These are phyloP conservation scores for Heimioporus sp. DNA, from an alignment of 768 basidiomycete genomes.

Conservation along the genomic window DNA sequence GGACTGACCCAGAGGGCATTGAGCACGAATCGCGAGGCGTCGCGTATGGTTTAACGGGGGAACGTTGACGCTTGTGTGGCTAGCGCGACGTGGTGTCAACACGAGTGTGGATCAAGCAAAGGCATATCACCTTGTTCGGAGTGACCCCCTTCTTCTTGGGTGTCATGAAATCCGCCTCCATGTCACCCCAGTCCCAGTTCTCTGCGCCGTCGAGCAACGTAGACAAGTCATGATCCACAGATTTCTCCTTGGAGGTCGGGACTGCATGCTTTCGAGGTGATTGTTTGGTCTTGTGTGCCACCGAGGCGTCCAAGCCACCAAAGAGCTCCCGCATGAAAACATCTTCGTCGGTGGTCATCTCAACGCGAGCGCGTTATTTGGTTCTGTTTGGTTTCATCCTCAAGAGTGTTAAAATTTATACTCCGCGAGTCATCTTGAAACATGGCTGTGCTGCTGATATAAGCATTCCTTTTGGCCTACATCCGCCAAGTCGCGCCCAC, in stretches of 20 bases:
- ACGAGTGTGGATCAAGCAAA: background rate
- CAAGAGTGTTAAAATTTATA: background rate
- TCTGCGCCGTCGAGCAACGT: constrained; percentile 63
- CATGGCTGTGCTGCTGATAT: background rate
- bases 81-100: constrained; percentile 12
- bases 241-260: background rate
- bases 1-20: background rate
- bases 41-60: constrained; percentile 16
- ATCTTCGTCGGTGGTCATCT: constrained; percentile 49
- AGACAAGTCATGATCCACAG: constrained; percentile 42
- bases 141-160: constrained; percentile 46
- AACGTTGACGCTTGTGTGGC: constrained; percentile 11
- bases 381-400: constrained; percentile 1
- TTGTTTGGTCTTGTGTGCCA: constrained; percentile 2
- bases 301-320: constrained; percentile 46
- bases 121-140: constrained; percentile 15
- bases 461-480: too few species aligned
- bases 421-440: constrained; percentile 17
- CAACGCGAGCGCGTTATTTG: constrained; percentile 28
- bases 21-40: constrained; percentile 14
- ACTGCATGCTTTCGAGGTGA: constrained; percentile 27
- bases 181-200: constrained; percentile 67
- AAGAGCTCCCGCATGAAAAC: constrained; percentile 58
- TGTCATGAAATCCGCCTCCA: constrained; percentile 47
- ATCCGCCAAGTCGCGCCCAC: too few species aligned